Percentiles rank a stretch among this genome's conserved stretches.
phyloP scores from a whole-genome alignment of 2,329 filamentous ascomycete genomes.

The Thermothelomyces thermophilus region DNA sequence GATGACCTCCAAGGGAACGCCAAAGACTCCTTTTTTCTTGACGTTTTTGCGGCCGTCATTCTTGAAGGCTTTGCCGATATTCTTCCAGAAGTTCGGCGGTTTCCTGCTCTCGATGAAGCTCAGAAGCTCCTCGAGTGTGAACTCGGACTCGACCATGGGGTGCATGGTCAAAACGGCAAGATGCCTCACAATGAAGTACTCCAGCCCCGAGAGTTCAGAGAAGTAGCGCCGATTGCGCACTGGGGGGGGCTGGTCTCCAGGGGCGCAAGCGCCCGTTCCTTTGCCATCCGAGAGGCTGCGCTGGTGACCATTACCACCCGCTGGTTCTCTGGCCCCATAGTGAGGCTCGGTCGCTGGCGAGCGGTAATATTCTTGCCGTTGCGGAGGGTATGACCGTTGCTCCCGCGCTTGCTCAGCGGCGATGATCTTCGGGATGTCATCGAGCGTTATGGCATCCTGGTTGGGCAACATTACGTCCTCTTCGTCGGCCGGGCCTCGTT shows the following conservation, averaged over 20 bases:
- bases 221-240: constrained; percentile 76
- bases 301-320: constrained; percentile 53
- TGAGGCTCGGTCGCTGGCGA: constrained; percentile 53
- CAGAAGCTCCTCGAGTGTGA: constrained; percentile 88
- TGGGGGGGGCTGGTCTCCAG: constrained; percentile 47
- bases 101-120: constrained; percentile 90
- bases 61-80: constrained; percentile 94
- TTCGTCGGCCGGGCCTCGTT: constrained; percentile 62
- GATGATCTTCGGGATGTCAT: constrained; percentile 93
- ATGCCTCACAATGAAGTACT: constrained; percentile 96
- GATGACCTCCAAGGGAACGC: constrained; percentile 78
- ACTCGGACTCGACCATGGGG: constrained; percentile 80
- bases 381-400: constrained; percentile 72
- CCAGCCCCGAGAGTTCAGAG: constrained; percentile 86
- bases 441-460: constrained; percentile 84
- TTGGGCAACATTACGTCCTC: constrained; percentile 80
- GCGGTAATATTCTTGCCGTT: constrained; percentile 60
- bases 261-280: constrained; percentile 44
- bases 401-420: constrained; percentile 85
- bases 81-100: constrained; percentile 90
- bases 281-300: constrained; percentile 39
- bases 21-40: constrained; percentile 93
- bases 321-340: constrained; percentile 51
- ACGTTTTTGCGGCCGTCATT: constrained; percentile 68
- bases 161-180: constrained; percentile 94